These are phyloP conservation scores for Solanum chiquidenum DNA, from an alignment of 257 asterid genomes.

Conservation along the genomic window DNA sequence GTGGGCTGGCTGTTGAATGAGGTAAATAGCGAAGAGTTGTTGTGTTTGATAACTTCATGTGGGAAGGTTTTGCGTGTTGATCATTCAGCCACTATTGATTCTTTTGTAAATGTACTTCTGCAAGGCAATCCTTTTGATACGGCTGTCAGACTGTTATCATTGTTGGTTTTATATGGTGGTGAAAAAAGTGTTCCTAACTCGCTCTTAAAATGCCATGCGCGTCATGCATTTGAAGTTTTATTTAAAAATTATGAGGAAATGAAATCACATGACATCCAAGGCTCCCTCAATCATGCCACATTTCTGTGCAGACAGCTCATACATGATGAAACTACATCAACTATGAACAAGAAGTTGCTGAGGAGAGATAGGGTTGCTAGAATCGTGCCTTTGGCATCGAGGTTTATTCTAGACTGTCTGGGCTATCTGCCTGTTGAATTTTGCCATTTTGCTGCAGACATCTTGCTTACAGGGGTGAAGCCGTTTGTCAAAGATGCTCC, in stretches of 20 bases:
- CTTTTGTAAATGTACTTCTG: slow-evolving; percentile 49
- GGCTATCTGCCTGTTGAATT: slow-evolving; percentile 74
- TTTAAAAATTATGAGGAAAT: slow-evolving; percentile 26
- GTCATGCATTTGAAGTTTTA: slow-evolving; percentile 55
- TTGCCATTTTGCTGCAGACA: slow-evolving; percentile 66
- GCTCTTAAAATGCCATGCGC: slow-evolving; percentile 66
- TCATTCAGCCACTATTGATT: slow-evolving; percentile 61
- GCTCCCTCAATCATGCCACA: slow-evolving; percentile 7
- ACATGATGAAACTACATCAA: slow-evolving; percentile 5
- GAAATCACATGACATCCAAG: slow-evolving; percentile 15
- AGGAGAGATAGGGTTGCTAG: slow-evolving; percentile 17
- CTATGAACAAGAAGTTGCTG: slow-evolving; percentile 11
- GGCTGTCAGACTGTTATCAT: slow-evolving; percentile 63
- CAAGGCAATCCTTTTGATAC: slow-evolving; percentile 62
- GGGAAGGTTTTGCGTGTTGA: slow-evolving; percentile 77
- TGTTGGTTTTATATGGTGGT: slow-evolving; percentile 75
- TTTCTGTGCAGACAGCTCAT: slow-evolving; percentile 14
- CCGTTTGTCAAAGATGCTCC: slow-evolving; percentile 60
- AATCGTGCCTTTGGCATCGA: slow-evolving; percentile 35
- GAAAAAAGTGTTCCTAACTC: slow-evolving; percentile 56
- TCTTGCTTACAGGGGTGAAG: slow-evolving; percentile 72
- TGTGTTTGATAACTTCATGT: slow-evolving; percentile 64
- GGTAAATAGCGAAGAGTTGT: slow-evolving; percentile 48
- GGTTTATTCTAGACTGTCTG: slow-evolving; percentile 71
- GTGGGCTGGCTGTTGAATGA: slow-evolving; percentile 78